phyloP scores from a whole-genome alignment of 1,139 yeast genomes.

The Dujonia santamariae region DNA sequence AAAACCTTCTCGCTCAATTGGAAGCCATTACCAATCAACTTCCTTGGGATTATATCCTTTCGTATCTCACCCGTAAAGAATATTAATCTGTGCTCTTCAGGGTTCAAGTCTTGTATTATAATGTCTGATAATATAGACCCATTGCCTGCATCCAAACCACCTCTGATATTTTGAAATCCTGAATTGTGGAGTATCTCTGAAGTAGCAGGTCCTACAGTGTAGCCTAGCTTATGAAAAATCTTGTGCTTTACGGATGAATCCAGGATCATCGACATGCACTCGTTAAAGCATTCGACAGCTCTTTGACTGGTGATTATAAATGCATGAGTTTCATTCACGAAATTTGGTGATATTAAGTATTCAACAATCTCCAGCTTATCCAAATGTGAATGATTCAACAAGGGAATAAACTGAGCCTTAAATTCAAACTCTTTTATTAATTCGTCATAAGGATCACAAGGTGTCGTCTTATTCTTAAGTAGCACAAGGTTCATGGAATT shows the following conservation, averaged over 20 bases:
- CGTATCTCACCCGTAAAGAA: conserved; percentile 87
- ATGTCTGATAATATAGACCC: conserved; percentile 68
- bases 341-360: conserved; percentile 44
- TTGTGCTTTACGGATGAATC: conserved; percentile 14
- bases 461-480: conserved; percentile 66
- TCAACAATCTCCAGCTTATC: conserved; percentile 42
- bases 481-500: conserved; percentile 28
- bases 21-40: conserved; percentile 42
- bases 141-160: conserved; percentile 79
- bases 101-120: conserved; percentile 43
- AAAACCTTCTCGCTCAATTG: conserved; percentile 62
- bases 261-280: conserved; percentile 30
- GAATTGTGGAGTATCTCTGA: conserved; percentile 51
- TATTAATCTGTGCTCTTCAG: conserved; percentile 34
- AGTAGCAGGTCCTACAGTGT: conserved; percentile 94
- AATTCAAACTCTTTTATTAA: conserved; percentile 31
- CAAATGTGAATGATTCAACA: conserved; percentile 60
- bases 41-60: conserved; percentile 75
- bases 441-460: conserved; percentile 61
- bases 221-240: conserved; percentile 53
- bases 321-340: conserved; percentile 29
- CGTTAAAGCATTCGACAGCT: conserved; percentile 77
- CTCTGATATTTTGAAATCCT: conserved; percentile 69
- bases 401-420: conserved; percentile 59
- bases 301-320: conserved; percentile 88